Evolutionary conservation across 331 rosid species (phyloP), one percentile per base, ranked within the genome.

Genomic region (Telfairia occidentalis): DNA sequence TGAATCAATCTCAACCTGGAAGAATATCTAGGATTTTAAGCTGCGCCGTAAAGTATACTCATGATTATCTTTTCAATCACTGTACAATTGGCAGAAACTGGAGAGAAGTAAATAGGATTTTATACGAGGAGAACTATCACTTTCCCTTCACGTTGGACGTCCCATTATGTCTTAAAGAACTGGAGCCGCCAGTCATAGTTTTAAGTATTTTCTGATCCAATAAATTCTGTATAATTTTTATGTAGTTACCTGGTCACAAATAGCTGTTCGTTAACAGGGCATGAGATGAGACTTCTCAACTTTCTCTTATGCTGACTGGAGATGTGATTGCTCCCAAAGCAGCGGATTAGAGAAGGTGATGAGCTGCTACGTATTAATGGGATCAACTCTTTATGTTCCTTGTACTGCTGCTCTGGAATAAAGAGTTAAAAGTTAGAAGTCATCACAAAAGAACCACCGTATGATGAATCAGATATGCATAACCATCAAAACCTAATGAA

Each of bases 261-360:
- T 70, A 87, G 92, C 79, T 90, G 97, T 84, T 92, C 97, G 24
- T 95, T 87, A 66, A 84, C 97, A 0, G 99, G 99, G 78, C 90
- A 86, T 69, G 85, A 73, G 74, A 89, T 84, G 83, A 95, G 87
- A 79, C 90, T 84, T 83, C 99, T 85, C 87, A 95, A 74, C 83
- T 92, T 95, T 78, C 99, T 90, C 91, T 90, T 95, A 85, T 95
- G 99, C 78, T 92, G 97, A 86, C 97, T 87, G 64, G 97, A 83
- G 83, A 95, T 86, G 60, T 88, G 93, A 75, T 58, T 86, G 90
- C 87, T 87, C 55, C 91, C 53, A 79, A 84, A 79, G 76, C 89
- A 86, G 46, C 78, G 82, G 80, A 92, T 76, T 69, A 76, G 66
- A 74, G 83, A 72, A 28, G 89, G 85, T 29, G 83, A 79, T 77